phyloP scores from a whole-genome alignment of 257 asterid species.

The Thymus mandschuricus region DNA sequence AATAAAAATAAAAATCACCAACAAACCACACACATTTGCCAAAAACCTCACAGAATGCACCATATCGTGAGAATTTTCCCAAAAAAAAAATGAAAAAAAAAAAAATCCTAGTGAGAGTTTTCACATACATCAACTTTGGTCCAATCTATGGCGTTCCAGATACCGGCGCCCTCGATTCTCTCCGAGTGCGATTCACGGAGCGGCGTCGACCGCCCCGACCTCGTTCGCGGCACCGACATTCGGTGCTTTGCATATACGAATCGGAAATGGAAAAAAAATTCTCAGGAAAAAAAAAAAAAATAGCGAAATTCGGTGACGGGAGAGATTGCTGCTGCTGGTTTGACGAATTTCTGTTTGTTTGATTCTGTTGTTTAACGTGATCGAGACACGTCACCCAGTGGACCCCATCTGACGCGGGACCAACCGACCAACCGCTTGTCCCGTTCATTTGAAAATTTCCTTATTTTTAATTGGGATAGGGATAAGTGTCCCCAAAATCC shows the following conservation, averaged over 20 bases:
- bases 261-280: slow-evolving; percentile 3
- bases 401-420: slow-evolving; percentile 42
- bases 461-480: too few relatives aligned
- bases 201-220: slow-evolving; percentile 66
- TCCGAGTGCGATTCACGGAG: slow-evolving; percentile 70
- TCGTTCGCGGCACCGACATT: slow-evolving; percentile 61
- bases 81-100: not conserved
- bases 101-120: slow-evolving; percentile 36
- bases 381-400: slow-evolving; percentile 42
- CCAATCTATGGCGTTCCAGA: slow-evolving; percentile 97
- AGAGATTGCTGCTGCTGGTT: slow-evolving; percentile 8
- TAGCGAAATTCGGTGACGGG: slow-evolving; percentile 7
- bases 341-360: slow-evolving; percentile 36
- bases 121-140: slow-evolving; percentile 76
- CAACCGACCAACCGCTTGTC: slow-evolving; percentile 27
- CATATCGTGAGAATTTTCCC: not conserved
- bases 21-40: slow-evolving; percentile 7
- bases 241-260: slow-evolving; percentile 24
- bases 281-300: not conserved
- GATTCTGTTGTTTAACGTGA: slow-evolving; percentile 31
- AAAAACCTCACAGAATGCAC: slow-evolving; percentile 7
- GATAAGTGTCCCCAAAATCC: too few relatives aligned
- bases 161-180: slow-evolving; percentile 76
- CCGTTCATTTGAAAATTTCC: too few relatives aligned
- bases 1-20: too few relatives aligned